Evolutionary conservation across 176 grass and related monocot species (phyloP).

Genomic region (Panicum miliaceum): DNA sequence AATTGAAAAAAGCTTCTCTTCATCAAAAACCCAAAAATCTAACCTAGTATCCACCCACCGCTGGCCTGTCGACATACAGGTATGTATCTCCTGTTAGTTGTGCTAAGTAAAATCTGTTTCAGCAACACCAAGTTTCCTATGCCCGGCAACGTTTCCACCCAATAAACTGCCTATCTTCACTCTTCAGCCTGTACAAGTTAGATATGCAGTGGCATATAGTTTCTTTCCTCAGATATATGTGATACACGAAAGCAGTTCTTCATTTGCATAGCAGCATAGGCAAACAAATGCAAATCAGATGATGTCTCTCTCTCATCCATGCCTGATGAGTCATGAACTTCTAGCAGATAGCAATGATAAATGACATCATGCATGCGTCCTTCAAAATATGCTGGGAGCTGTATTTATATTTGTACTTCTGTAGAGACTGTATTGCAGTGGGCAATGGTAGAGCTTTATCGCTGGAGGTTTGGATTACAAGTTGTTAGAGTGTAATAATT

Average conservation of each 20-base stretch:
- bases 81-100: conserved; percentile 8
- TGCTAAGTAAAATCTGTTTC: background rate
- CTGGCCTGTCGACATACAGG: background rate
- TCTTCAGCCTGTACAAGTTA: background rate
- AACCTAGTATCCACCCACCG: background rate
- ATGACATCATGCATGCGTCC: background rate
- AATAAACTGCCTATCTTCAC: background rate
- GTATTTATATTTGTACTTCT: background rate
- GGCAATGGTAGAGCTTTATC: conserved; percentile 15
- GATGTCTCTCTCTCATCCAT: background rate
- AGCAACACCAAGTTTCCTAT: background rate
- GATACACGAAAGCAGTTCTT: background rate
- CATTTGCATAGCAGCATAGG: conserved; percentile 17
- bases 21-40: conserved; percentile 8
- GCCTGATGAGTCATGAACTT: background rate
- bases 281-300: conserved; percentile 14
- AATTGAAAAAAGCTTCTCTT: background rate
- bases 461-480: background rate
- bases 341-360: background rate
- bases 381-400: conserved; percentile 30
- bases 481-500: background rate
- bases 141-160: background rate
- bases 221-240: background rate
- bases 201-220: conserved; percentile 4
- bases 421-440: conserved; percentile 6